Conservation (phyloP, 1,284 basidiomycete genomes). For the Agaricales sp. region DNA sequence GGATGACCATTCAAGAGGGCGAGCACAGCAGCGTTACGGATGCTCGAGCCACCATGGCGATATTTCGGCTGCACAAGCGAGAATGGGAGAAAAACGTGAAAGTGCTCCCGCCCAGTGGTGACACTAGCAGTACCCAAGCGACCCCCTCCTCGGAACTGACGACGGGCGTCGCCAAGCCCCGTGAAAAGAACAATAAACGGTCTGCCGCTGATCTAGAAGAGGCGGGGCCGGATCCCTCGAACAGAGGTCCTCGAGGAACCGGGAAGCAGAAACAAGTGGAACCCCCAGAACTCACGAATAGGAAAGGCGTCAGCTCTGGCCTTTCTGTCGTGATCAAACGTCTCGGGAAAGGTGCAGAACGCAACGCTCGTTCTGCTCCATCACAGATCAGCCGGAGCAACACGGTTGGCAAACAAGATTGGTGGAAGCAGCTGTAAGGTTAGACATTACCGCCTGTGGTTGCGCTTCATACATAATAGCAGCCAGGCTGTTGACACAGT, state of each 20-base stretch:
- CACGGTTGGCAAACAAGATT: constrained; percentile 23
- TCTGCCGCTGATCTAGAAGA: neutral
- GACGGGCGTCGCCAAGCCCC: constrained; percentile 12
- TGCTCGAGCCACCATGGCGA: constrained; percentile 91
- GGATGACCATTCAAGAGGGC: constrained; percentile 77
- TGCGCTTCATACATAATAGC: too few species aligned
- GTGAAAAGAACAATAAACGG: neutral
- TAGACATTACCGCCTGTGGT: too few species aligned
- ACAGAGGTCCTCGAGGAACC: constrained; percentile 2
- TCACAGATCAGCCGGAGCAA: neutral
- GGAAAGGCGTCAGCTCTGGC: constrained; percentile 62
- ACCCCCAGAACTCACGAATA: constrained; percentile 9
- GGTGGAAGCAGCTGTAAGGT: constrained; percentile 36
- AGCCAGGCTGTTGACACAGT: too few species aligned
- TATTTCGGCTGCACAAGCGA: constrained; percentile 82
- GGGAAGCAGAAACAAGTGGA: too few species aligned
- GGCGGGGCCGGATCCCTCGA: too few species aligned
- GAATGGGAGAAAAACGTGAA: constrained; percentile 64
- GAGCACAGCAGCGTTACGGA: constrained; percentile 92
- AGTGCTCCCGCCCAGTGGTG: constrained; percentile 18
- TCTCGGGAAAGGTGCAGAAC: constrained; percentile 9
- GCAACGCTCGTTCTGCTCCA: constrained; percentile 6
- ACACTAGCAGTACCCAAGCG: constrained; percentile 3
- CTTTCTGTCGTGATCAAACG: constrained; percentile 49
- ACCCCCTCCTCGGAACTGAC: constrained; percentile 1